These are phyloP conservation scores for Populus simonii DNA, from an alignment of 345 rosid species.

Conservation along the genomic window DNA sequence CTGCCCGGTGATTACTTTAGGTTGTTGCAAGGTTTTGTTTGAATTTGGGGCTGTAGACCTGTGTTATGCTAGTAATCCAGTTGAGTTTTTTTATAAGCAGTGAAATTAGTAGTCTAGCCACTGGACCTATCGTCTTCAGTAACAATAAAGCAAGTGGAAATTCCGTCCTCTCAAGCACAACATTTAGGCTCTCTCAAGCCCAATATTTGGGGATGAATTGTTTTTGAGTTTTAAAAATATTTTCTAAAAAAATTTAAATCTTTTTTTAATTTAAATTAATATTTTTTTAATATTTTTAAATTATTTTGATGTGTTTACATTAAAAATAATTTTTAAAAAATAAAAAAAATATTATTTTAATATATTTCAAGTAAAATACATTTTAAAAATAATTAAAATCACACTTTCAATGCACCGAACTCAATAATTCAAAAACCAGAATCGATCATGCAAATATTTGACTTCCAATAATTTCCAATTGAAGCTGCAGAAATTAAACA, in stretches of 20 bases:
- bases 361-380: no score
- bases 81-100: background rate
- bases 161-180: background rate
- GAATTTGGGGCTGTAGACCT: background rate
- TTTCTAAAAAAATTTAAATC: no score
- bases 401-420: no score
- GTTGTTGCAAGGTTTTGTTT: conserved; percentile 8
- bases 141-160: background rate
- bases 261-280: no score
- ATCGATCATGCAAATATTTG: background rate
- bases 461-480: background rate
- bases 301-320: no score
- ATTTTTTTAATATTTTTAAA: no score
- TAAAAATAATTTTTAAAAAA: no score
- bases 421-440: background rate
- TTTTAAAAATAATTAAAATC: no score
- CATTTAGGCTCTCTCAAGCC: background rate
- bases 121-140: background rate
- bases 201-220: no score
- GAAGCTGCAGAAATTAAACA: background rate
- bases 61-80: background rate
- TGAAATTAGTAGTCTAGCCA: background rate
- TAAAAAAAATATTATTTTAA: no score
- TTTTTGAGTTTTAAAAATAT: no score
- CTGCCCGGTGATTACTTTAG: background rate